Evolutionary conservation across 345 rosid species (phyloP), one percentile per base, ranked within the genome.

Genomic region (Citrus mangshanensis): DNA sequence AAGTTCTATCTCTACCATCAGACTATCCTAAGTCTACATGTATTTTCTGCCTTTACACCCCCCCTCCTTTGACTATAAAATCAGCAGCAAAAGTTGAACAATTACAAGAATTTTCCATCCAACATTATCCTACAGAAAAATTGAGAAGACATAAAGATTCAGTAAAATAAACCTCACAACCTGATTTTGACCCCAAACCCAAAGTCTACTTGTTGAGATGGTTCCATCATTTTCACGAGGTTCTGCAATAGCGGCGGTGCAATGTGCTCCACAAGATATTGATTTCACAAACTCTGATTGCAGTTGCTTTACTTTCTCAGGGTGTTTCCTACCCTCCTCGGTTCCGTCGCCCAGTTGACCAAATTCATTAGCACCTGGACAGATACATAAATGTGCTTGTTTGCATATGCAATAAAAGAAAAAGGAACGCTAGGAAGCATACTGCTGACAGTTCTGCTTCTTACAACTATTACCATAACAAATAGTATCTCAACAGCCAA

Each of bases 101-200:
- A 25, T n/a, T 40, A 25, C 35, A 12, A 30, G 21, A 68, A n/a
- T 72, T 54, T 22, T 68, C 37, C 28, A 16, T 56, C 34, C 65
- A 7, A 68, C 73, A 42, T 54, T 19, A 34, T 32, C 16, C 27
- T 55, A 59, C 24, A 32, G 62, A 69, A 62, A 74, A 60, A 62
- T 62, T 25, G 30, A 76, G 72, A 10, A 35, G 60, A 34, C 67
- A 55, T 9, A 80, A 73, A 49, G 22, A 54, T 71, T 30, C 38
- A 30, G 55, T 9, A 19, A 19, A 51, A 55, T 9, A 76, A 77
- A 63, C 55, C 9, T 21, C 19, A 12, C 25, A 25, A 93, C 99
- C 93, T 94, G 99, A 85, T 96, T 94, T 89, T 96, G 99, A 18
- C 99, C 99, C 98, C 99, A 96, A 88, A 96, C 91, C 98, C 99